These are phyloP conservation scores for Pythium brassicae DNA, from an alignment of 352 stramenopile species.

Conservation along the genomic window DNA sequence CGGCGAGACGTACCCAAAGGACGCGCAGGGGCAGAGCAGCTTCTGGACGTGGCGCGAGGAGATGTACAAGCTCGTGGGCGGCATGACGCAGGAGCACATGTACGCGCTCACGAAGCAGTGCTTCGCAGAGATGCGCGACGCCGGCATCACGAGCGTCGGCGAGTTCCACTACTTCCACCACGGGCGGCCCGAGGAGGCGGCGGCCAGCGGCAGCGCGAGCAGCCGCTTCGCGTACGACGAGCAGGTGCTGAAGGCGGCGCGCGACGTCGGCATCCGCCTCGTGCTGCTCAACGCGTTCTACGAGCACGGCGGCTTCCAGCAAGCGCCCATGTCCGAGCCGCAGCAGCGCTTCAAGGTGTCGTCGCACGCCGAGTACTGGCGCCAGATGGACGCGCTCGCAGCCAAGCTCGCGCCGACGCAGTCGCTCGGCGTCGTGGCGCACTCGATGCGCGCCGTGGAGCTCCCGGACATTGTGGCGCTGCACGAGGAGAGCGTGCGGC, in stretches of 20 bases:
- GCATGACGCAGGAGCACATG: constrained; percentile 59
- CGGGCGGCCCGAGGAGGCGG: constrained; percentile 26
- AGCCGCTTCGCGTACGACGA: constrained; percentile 63
- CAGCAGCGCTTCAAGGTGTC: constrained; percentile 73
- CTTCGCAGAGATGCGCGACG: constrained; percentile 76
- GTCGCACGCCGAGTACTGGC: constrained; percentile 62
- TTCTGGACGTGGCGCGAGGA: constrained; percentile 84
- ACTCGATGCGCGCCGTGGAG: constrained; percentile 72
- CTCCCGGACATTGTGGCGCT: constrained; percentile 56
- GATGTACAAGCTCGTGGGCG: constrained; percentile 77
- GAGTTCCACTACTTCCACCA: constrained; percentile 86
- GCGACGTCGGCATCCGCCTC: constrained; percentile 64
- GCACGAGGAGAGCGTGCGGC: constrained; percentile 57
- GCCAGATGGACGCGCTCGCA: constrained; percentile 55
- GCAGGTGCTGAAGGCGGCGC: constrained; percentile 56
- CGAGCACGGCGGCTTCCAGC: constrained; percentile 62
- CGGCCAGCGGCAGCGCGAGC: constrained; percentile 20
- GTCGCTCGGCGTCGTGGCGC: constrained; percentile 64
- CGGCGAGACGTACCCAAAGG: constrained; percentile 70
- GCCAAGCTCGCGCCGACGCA: constrained; percentile 34
- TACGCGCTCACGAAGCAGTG: constrained; percentile 69
- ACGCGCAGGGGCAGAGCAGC: constrained; percentile 31
- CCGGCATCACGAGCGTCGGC: constrained; percentile 70
- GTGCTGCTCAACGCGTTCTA: constrained; percentile 78
- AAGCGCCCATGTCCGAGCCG: constrained; percentile 47